Base-by-base conservation (phyloP, 2,329 filamentous ascomycete genomes). In the Neonectria faginata region DNA sequence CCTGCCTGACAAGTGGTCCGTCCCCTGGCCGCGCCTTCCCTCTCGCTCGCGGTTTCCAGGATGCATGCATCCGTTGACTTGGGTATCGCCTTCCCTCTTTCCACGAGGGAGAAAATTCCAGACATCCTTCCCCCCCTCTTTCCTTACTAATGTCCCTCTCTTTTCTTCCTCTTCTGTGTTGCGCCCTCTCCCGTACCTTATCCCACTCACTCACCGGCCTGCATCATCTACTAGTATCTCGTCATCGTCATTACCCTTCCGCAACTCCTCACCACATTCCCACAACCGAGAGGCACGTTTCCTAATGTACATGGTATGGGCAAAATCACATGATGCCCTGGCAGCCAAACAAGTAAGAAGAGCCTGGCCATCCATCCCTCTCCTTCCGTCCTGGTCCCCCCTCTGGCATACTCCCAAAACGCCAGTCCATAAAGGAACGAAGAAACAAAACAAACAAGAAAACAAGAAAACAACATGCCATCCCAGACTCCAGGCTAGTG, bases 61-160 rank as follows among this genome's bases (percentile, higher is more conserved):
- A 60, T 60, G 59, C 48, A 57, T 62, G 59, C 48, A 57, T 64
- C 55, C 66, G 47, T 59, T 60, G 29, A 70, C 65, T 70, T 70
- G 68, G 71, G 71, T 73, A 73, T 73, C 71, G 71, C 67, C 71
- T 71, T 65, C 70, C 72, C 70, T 70, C 68, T 54, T 65, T 61
- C 55, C 27, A 63, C 27, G 67, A 71, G 70, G 67, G 64, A 64
- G 64, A 66, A 67, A 57, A 68, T 56, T 45, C 58, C 58, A 64
- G 20, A 48, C 25, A n/a, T 60, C 56, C 42, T 55, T 53, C 50
- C 60, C 57, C 51, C 41, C 57, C 64, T 50, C 50, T 58, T 60
- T 54, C 41, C 57, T 66, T 50, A 57, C 10, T 7, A 44, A n/a
- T 47, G 22, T 44, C 36, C 52, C 33, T 60, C n/a, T 52, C 51